A percentile compares a stretch with the other conserved stretches of the same genome.
phyloP scores from a whole-genome alignment of 768 basidiomycete genomes.

The Chiua virens region DNA sequence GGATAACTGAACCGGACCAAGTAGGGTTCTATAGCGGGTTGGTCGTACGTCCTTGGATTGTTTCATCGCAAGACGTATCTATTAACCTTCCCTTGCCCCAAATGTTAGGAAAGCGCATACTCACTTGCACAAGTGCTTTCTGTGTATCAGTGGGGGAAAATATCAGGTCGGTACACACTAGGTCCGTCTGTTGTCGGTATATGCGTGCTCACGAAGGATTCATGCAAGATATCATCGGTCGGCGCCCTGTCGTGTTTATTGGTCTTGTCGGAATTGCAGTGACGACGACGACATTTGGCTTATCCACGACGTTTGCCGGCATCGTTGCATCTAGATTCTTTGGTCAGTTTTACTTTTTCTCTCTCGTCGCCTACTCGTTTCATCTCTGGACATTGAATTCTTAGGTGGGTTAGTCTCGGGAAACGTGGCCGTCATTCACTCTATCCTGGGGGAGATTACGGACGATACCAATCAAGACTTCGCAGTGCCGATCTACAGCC shows the following conservation, averaged over 20 bases:
- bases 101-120: slow-evolving; percentile 57
- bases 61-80: not conserved
- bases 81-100: too few relatives aligned
- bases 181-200: too few relatives aligned
- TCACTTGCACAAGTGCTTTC: slow-evolving; percentile 58
- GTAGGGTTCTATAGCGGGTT: slow-evolving; percentile 69
- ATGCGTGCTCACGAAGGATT: not conserved
- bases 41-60: slow-evolving; percentile 40
- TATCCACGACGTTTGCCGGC: slow-evolving; percentile 49
- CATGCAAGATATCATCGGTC: slow-evolving; percentile 51
- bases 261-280: slow-evolving; percentile 53
- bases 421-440: slow-evolving; percentile 61
- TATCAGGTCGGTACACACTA: slow-evolving; percentile 43
- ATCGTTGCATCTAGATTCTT: slow-evolving; percentile 53
- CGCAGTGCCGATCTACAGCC: slow-evolving; percentile 57
- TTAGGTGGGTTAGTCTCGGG: slow-evolving; percentile 66
- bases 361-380: not conserved
- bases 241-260: slow-evolving; percentile 57
- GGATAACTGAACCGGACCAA: slow-evolving; percentile 52
- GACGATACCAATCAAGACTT: slow-evolving; percentile 60
- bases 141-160: slow-evolving; percentile 60
- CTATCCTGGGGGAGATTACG: slow-evolving; percentile 60
- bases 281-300: slow-evolving; percentile 51
- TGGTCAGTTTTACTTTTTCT: slow-evolving; percentile 33
- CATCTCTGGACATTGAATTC: not conserved